phyloP scores from a whole-genome alignment of 805 yeast genomes.

The Starmerella stigmatis region DNA sequence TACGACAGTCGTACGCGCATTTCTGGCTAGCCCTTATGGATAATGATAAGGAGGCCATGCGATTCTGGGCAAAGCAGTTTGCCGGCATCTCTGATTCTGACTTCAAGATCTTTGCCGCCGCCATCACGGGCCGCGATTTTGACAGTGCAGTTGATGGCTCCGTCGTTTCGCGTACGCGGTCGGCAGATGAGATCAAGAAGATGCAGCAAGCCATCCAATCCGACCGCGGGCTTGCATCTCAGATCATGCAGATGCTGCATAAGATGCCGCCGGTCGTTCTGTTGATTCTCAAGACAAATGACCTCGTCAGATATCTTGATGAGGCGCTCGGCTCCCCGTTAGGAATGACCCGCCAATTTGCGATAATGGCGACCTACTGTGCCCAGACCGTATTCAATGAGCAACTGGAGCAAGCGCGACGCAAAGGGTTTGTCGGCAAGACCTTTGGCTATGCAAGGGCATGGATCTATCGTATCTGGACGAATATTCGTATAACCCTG shows the following conservation, averaged over 20 bases:
- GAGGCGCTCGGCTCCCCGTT: constrained; percentile 71
- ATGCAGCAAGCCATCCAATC: constrained; percentile 58
- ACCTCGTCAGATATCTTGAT: constrained; percentile 78
- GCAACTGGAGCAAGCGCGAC: constrained; percentile 28
- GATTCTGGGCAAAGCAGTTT: constrained; percentile 59
- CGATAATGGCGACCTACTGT: constrained; percentile 85
- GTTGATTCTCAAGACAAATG: constrained; percentile 85
- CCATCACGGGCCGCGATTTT: constrained; percentile 88
- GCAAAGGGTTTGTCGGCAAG: background rate
- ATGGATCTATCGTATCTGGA: constrained; percentile 9
- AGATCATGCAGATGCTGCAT: constrained; percentile 68
- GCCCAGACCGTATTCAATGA: constrained; percentile 70
- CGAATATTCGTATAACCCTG: background rate
- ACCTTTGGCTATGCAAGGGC: constrained; percentile 5
- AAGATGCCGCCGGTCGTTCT: constrained; percentile 77
- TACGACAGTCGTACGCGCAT: constrained; percentile 74
- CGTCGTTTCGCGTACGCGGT: constrained; percentile 39
- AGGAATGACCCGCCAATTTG: constrained; percentile 77
- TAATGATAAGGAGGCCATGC: constrained; percentile 55
- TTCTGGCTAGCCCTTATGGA: constrained; percentile 88
- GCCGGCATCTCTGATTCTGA: constrained; percentile 70
- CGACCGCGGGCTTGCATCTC: constrained; percentile 50
- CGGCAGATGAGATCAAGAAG: constrained; percentile 45
- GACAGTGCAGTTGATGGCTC: constrained; percentile 61
- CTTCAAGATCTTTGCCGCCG: constrained; percentile 79